Base-by-base conservation (phyloP, 2,329 filamentous ascomycete genomes). In the Rosellinia necatrix region DNA sequence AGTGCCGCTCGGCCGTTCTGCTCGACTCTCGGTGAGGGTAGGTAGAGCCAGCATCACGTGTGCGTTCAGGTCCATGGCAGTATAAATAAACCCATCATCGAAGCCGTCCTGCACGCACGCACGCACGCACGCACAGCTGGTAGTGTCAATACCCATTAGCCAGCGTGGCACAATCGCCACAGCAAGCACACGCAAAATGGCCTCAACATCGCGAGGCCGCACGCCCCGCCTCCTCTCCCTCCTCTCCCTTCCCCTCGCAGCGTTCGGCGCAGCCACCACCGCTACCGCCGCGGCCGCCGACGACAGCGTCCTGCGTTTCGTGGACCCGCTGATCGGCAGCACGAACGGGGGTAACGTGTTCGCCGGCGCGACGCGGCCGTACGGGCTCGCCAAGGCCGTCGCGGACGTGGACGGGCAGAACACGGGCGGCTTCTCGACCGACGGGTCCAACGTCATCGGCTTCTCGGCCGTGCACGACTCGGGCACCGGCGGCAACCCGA, bases 311-410 rank as follows among this genome's bases (percentile, higher is more conserved):
- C 64, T 71, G 5, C 64, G 59, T 29, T 70, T 68, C 47, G 35
- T 71, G 25, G 60, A 84, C 65, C 81, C 80, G 7, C 72, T 84
- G 5, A 83, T 84, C 56, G 81, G 81, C 24, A 81, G 80, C 13
- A 75, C 72, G 3, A 78, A 80, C 68, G 81, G 80, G 70, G 81
- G 81, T 35, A 81, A 85, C 68, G 81, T 83, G 22, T 84, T 84
- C 56, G 75, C 81, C 2, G 82, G 81, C 10, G 81, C 81, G 12
- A 81, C 79, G 2, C 64, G 80, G 35, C 81, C 81, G 2, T 84
- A 81, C 62, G 80, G 78, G 32, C 78, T 84, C 68, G 81, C 79
- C 30, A 84, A 84, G 65, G 78, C 81, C 1, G 79, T 81, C 3
- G 78, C 81, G 25, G 80, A 84, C 62, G 79, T 81, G 1, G 67